phyloP scores from a whole-genome alignment of 495 filamentous ascomycete genomes.

The Tetracladium marchalianum region DNA sequence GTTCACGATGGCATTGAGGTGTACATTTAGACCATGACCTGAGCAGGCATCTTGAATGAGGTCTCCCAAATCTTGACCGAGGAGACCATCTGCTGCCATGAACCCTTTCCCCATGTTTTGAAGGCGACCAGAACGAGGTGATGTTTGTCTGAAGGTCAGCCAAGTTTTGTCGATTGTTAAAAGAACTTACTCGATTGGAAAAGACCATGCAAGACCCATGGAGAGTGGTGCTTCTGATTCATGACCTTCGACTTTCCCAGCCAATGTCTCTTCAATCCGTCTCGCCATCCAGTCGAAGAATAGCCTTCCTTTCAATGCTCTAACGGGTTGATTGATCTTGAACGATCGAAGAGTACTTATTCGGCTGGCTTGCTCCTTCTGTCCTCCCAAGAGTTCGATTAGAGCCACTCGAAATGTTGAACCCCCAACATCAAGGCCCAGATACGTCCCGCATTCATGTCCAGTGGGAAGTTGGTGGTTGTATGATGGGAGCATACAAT shows the following conservation, averaged over 20 bases:
- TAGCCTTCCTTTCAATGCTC: conserved; percentile 31
- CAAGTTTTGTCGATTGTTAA: conserved; percentile 10
- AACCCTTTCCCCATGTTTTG: conserved; percentile 86
- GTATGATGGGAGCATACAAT: conserved; percentile 53
- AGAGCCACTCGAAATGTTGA: conserved; percentile 73
- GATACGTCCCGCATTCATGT: conserved; percentile 52
- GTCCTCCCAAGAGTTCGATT: conserved; percentile 54
- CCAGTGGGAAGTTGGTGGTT: conserved; percentile 64
- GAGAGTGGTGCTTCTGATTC: conserved; percentile 18
- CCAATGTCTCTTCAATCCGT: conserved; percentile 50
- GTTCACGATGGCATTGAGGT: conserved; percentile 74
- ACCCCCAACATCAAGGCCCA: conserved; percentile 58
- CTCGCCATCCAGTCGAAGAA: conserved; percentile 82
- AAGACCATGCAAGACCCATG: conserved; percentile 77
- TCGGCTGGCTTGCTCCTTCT: conserved; percentile 20
- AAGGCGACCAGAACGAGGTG: conserved; percentile 60
- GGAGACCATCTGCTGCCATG: conserved; percentile 36
- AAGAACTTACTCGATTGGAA: conserved; percentile 66
- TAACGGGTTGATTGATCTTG: conserved; percentile 38
- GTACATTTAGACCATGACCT: conserved; percentile 36
- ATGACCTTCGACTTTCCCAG: conserved; percentile 22
- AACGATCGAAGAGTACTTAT: conserved; percentile 38
- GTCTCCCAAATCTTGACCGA: conserved; percentile 41
- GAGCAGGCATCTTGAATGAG: conserved; percentile 38
- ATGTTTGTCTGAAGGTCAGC: conserved; percentile 50